These are phyloP conservation scores for Polyporus tsugae DNA, from an alignment of 1,284 basidiomycete genomes.

Conservation along the genomic window DNA sequence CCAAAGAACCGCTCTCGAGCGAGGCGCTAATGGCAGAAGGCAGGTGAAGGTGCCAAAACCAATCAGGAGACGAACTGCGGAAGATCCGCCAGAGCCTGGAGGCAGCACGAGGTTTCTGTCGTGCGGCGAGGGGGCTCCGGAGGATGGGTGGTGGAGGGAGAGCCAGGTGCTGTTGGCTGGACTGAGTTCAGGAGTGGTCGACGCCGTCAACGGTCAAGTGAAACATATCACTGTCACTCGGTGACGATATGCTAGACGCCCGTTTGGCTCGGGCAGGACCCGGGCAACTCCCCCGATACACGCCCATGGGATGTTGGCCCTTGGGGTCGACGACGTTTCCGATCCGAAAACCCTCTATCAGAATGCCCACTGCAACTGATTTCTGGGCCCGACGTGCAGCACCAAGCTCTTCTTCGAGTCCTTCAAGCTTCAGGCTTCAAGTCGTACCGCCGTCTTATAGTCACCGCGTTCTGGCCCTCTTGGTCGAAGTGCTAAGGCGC, in stretches of 20 bases:
- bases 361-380: too few species aligned
- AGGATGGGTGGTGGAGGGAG: conserved; percentile 6
- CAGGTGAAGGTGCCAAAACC: conserved; percentile 17
- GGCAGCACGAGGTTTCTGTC: conserved; percentile 4
- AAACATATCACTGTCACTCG: conserved; percentile 25
- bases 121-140: conserved; percentile 15
- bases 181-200: background rate
- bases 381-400: too few species aligned
- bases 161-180: conserved; percentile 23
- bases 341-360: too few species aligned
- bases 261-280: too few species aligned
- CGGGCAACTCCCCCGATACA: too few species aligned
- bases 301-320: too few species aligned
- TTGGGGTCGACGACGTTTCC: too few species aligned
- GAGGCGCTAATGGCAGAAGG: conserved; percentile 25
- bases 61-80: conserved; percentile 15
- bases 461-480: too few species aligned
- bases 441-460: too few species aligned
- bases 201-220: conserved; percentile 12
- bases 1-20: conserved; percentile 28
- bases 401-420: too few species aligned
- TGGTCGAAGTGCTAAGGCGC: too few species aligned
- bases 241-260: background rate
- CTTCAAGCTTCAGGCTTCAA: too few species aligned
- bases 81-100: conserved; percentile 11